Percentiles rank a stretch among this genome's conserved stretches.
phyloP scores from a whole-genome alignment of 2,329 filamentous ascomycete species.

The Sporothrix pallida region DNA sequence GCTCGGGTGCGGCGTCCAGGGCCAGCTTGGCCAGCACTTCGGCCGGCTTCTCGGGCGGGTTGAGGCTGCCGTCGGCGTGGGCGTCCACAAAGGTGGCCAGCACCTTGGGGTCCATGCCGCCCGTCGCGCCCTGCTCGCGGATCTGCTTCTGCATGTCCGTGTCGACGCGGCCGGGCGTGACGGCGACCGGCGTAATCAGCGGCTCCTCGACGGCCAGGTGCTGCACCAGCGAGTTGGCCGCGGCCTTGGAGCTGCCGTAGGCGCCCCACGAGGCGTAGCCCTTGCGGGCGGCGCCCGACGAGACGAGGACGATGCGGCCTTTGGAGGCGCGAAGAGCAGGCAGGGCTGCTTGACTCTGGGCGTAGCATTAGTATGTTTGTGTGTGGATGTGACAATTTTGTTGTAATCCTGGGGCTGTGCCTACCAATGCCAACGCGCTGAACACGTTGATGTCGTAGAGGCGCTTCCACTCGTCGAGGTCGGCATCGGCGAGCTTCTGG shows the following conservation, averaged over 20 bases:
- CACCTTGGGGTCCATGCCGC: conserved; percentile 58
- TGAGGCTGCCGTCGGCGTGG: conserved; percentile 71
- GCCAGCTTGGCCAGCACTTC: conserved; percentile 83
- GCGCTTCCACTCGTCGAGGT: conserved; percentile 74
- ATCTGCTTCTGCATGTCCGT: conserved; percentile 90
- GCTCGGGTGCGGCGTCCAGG: conserved; percentile 64
- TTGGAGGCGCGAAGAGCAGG: conserved; percentile 69
- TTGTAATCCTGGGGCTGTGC: conserved; percentile 31
- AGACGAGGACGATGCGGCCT: conserved; percentile 78
- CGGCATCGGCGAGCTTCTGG: conserved; percentile 68
- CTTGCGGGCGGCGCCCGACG: conserved; percentile 74
- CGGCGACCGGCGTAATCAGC: conserved; percentile 71
- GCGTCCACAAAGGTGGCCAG: conserved; percentile 72
- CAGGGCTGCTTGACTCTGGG: conserved; percentile 64
- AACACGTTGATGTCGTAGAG: conserved; percentile 88
- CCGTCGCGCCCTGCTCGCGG: conserved; percentile 60
- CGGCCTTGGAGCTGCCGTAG: conserved; percentile 84
- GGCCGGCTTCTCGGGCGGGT: conserved; percentile 84
- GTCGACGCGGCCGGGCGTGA: conserved; percentile 82
- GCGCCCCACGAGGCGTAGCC: conserved; percentile 76
- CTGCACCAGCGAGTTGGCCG: conserved; percentile 76
- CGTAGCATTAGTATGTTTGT: neutral
- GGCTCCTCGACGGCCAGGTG: conserved; percentile 80
- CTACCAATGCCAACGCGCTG: conserved; percentile 77
- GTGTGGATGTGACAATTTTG: neutral